These are phyloP conservation scores for Xylaria cubensis DNA, from an alignment of 495 filamentous ascomycete species.

Conservation along the genomic window DNA sequence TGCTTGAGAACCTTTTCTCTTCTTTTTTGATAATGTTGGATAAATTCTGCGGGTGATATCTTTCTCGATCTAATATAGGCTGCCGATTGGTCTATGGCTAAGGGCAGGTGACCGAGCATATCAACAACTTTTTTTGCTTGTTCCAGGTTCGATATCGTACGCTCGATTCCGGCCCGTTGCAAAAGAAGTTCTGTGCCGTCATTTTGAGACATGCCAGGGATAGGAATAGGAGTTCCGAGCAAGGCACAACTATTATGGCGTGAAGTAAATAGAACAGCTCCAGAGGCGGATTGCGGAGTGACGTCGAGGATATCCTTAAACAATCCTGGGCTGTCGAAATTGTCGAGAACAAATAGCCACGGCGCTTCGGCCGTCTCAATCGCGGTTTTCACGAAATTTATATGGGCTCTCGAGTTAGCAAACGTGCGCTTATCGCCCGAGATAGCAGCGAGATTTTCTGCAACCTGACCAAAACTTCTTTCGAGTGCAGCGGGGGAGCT, in stretches of 20 bases:
- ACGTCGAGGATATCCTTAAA: slow-evolving; percentile 17
- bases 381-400: not conserved
- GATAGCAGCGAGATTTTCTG: slow-evolving; percentile 12
- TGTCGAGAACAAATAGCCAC: slow-evolving; percentile 10
- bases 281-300: slow-evolving; percentile 8
- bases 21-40: slow-evolving; percentile 15
- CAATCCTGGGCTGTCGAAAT: slow-evolving; percentile 12
- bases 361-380: slow-evolving; percentile 7
- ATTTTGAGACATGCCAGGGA: slow-evolving; percentile 15
- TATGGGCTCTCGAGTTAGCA: slow-evolving; percentile 5
- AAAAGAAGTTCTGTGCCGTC: slow-evolving; percentile 14
- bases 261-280: slow-evolving; percentile 15
- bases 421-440: slow-evolving; percentile 14
- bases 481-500: slow-evolving; percentile 11
- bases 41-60: slow-evolving; percentile 2
- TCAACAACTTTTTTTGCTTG: slow-evolving; percentile 18
- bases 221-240: slow-evolving; percentile 7
- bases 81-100: slow-evolving; percentile 10
- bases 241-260: slow-evolving; percentile 16
- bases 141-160: slow-evolving; percentile 14
- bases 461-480: slow-evolving; percentile 7
- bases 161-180: slow-evolving; percentile 1
- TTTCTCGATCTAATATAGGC: slow-evolving; percentile 22
- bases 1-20: slow-evolving; percentile 12
- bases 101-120: slow-evolving; percentile 10